phyloP scores from a whole-genome alignment of 768 basidiomycete species.

The Rhodosporidiobolus odoratus region DNA sequence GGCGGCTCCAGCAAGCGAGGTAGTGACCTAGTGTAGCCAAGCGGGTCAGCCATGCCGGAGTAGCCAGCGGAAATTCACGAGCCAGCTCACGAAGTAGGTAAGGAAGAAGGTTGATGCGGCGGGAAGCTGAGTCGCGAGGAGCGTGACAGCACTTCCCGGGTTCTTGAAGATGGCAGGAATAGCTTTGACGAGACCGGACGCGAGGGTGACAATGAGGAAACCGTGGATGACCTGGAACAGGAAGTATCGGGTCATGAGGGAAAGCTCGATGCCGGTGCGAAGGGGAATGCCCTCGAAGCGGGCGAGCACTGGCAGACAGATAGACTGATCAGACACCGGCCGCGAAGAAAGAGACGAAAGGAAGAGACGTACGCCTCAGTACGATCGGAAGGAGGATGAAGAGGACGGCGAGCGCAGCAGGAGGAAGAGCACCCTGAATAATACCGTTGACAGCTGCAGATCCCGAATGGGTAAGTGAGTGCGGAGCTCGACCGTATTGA shows the following conservation, averaged over 20 bases:
- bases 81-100: constrained; percentile 60
- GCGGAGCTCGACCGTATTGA: neutral
- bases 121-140: constrained; percentile 74
- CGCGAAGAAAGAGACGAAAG: too few species aligned
- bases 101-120: constrained; percentile 83
- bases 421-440: constrained; percentile 80
- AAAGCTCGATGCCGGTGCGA: constrained; percentile 73
- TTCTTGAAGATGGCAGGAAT: constrained; percentile 60
- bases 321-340: neutral
- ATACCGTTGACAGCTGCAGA: constrained; percentile 62
- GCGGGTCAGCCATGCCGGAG: too few species aligned
- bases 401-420: constrained; percentile 77
- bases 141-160: constrained; percentile 62
- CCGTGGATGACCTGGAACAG: constrained; percentile 83
- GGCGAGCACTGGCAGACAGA: constrained; percentile 55
- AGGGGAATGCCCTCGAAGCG: constrained; percentile 87
- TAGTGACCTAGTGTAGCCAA: constrained; percentile 11
- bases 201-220: constrained; percentile 82
- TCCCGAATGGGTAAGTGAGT: too few species aligned
- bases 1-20: constrained; percentile 62
- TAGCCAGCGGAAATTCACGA: neutral
- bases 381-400: constrained; percentile 85
- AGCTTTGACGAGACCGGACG: constrained; percentile 69
- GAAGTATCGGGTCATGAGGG: constrained; percentile 85
- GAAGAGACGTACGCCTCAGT: constrained; percentile 55